These are phyloP conservation scores for Myxozyma sirexii DNA, from an alignment of 805 yeast genomes.

Conservation along the genomic window DNA sequence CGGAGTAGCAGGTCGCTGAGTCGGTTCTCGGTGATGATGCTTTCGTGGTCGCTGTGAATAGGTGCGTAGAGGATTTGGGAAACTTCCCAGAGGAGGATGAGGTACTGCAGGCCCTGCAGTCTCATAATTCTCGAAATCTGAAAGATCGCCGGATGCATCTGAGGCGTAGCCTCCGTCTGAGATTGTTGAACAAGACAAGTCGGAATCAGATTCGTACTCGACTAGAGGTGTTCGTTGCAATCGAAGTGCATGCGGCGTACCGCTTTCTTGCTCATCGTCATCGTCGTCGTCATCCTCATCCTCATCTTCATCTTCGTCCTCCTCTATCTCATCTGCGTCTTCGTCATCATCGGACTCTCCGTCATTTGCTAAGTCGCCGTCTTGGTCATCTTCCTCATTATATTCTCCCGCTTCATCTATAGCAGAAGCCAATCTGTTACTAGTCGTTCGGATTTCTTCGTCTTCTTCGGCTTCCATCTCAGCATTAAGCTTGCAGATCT, in stretches of 20 bases:
- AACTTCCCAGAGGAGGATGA: slow-evolving; percentile 5
- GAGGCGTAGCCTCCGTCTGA: slow-evolving; percentile 33
- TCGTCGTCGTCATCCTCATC: slow-evolving; percentile 16
- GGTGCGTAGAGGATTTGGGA: slow-evolving; percentile 1
- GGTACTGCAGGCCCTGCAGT: not conserved
- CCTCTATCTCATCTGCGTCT: slow-evolving; percentile 15
- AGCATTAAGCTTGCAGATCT: slow-evolving; percentile 14
- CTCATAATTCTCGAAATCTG: slow-evolving; percentile 3
- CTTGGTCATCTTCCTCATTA: slow-evolving; percentile 4
- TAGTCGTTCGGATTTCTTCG: slow-evolving; percentile 10
- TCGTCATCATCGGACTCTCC: slow-evolving; percentile 24
- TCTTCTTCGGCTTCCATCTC: slow-evolving; percentile 28
- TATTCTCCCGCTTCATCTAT: not conserved
- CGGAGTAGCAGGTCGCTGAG: slow-evolving; percentile 35
- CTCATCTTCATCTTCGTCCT: slow-evolving; percentile 22
- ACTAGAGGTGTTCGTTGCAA: slow-evolving; percentile 17
- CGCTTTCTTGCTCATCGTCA: slow-evolving; percentile 5
- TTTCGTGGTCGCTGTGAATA: not conserved
- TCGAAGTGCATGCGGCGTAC: slow-evolving; percentile 7
- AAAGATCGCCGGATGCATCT: slow-evolving; percentile 23
- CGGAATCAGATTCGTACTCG: slow-evolving; percentile 23
- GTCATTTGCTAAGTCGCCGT: not conserved
- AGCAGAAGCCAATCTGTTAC: no score
- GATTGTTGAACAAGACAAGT: slow-evolving; percentile 3
- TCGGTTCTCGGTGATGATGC: not conserved